Evolutionary conservation across 306 rosid genomes (phyloP), one percentile per base, ranked within the genome.

Genomic region (Elaeagnus macrophylla): DNA sequence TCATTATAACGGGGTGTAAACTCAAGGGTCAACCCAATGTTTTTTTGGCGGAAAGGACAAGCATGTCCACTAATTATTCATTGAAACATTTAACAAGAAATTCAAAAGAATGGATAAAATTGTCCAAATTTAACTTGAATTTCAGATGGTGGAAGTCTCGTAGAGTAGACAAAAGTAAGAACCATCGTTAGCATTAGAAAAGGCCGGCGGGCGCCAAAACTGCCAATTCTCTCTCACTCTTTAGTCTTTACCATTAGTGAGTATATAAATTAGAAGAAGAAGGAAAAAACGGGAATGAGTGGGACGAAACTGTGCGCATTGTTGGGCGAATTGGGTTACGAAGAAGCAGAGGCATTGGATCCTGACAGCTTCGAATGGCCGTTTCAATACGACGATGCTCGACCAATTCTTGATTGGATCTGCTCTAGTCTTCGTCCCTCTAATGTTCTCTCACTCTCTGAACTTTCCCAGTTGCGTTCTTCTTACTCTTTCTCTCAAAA

Each of bases 331-430:
- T 65, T 91, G 52, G 97, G 97, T 25, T 91, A 54, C 64, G 68
- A 69, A 58, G 84, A 73, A 2, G 76, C 83, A 0, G 87, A 77
- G 15, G 59, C 75, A 25, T 74, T 86, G 37, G 97, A 86, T 58
- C 88, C 95, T 1, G 96, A 86, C 66, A 91, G 94, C 70, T 91
- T 86, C 66, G 96, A 91, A 46, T 91, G 97, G 97, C 96, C 96
- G 1, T 86, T 91, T 45, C 95, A 84, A 37, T 86, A 79, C 68
- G 96, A 86, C 64, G 96, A 86, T 36, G 85, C 94, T 12, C 91
- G 91, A 40, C 94, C 91, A 37, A 81, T 86, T 42, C 94, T 86
- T 49, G 81, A 86, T 51, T 91, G 96, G 97, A 77, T 91, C 81
- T 86, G 89, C 76, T 82, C 97, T 65, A 86, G 81, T 71, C 93